Evolutionary conservation across 2,329 filamentous ascomycete genomes (phyloP).

Genomic region (Pyrenochaeta sp.): DNA sequence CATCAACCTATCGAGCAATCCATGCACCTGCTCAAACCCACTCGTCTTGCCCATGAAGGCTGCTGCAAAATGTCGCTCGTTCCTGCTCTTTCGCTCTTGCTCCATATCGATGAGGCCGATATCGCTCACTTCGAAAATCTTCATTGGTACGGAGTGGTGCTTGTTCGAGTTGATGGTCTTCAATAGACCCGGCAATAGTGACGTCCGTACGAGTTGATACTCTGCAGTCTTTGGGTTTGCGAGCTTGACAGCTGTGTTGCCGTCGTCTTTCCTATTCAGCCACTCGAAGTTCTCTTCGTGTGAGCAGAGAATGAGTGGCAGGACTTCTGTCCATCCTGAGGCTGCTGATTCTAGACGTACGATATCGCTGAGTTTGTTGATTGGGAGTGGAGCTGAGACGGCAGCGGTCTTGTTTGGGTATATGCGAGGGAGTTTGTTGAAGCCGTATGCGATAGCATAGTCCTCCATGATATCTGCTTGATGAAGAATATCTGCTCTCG

Average conservation of each 20-base stretch:
- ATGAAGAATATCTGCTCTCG: conserved; percentile 92
- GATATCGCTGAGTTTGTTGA: conserved; percentile 96
- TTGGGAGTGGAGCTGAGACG: conserved; percentile 82
- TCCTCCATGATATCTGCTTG: conserved; percentile 99
- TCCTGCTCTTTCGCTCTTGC: conserved; percentile 83
- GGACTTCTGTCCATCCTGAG: conserved; percentile 94
- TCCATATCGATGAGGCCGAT: conserved; percentile 88
- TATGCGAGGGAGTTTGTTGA: conserved; percentile 90
- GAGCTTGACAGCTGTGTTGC: conserved; percentile 80
- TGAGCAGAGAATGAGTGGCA: conserved; percentile 95
- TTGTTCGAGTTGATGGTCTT: conserved; percentile 97
- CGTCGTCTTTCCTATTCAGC: conserved; percentile 90
- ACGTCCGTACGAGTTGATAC: conserved; percentile 92
- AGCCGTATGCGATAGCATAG: conserved; percentile 94
- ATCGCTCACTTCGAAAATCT: conserved; percentile 91
- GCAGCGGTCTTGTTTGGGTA: conserved; percentile 88
- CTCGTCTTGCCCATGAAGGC: conserved; percentile 94
- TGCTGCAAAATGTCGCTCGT: conserved; percentile 95
- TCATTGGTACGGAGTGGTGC: conserved; percentile 85
- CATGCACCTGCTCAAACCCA: conserved; percentile 96
- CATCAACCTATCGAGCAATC: conserved; percentile 89
- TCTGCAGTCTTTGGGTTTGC: conserved; percentile 93
- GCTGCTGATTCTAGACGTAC: conserved; percentile 88
- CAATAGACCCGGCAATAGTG: conserved; percentile 82
- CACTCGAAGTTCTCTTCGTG: conserved; percentile 98